Percentiles rank a stretch among this genome's conserved stretches.
phyloP scores from a whole-genome alignment of 2,329 filamentous ascomycete genomes.

The Pseudofabraea citricarpa region DNA sequence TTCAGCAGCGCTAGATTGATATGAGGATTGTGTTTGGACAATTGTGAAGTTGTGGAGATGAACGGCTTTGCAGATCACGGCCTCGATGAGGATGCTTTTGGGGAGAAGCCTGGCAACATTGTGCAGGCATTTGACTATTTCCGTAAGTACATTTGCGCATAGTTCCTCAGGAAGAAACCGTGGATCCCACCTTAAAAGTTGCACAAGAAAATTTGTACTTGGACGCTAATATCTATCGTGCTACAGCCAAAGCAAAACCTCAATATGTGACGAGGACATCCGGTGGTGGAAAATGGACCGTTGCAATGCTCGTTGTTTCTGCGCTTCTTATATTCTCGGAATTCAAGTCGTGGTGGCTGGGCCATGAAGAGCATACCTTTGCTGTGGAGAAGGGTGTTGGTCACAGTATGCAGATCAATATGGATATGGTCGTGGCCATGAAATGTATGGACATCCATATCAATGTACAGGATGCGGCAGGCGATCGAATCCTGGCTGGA shows the following conservation, averaged over 20 bases:
- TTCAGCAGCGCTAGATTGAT: background rate
- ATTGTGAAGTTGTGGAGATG: constrained; percentile 37
- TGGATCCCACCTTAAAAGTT: too few relatives aligned
- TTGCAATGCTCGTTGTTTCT: constrained; percentile 73
- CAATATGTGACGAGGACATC: constrained; percentile 83
- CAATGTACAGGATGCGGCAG: constrained; percentile 93
- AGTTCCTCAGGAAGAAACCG: too few relatives aligned
- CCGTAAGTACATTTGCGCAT: constrained; percentile 54
- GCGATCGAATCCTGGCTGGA: constrained; percentile 84
- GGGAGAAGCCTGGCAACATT: constrained; percentile 60
- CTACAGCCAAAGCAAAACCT: constrained; percentile 85
- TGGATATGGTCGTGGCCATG: constrained; percentile 92
- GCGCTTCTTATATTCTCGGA: constrained; percentile 73
- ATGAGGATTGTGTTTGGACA: too few relatives aligned
- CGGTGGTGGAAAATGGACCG: constrained; percentile 90
- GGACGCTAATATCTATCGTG: background rate
- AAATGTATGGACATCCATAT: constrained; percentile 82
- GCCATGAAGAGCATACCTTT: constrained; percentile 83
- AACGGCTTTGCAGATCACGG: constrained; percentile 70
- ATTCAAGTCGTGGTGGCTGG: constrained; percentile 75
- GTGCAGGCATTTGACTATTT: constrained; percentile 95
- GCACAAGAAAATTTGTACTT: too few relatives aligned
- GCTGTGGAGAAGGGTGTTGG: constrained; percentile 88
- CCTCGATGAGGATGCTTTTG: constrained; percentile 77
- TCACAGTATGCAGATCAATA: constrained; percentile 85